A percentile compares a stretch with the other conserved stretches of the same genome.
Evolutionary conservation across 179 eudicot species (phyloP).

Genomic region (Silene coronaria): DNA sequence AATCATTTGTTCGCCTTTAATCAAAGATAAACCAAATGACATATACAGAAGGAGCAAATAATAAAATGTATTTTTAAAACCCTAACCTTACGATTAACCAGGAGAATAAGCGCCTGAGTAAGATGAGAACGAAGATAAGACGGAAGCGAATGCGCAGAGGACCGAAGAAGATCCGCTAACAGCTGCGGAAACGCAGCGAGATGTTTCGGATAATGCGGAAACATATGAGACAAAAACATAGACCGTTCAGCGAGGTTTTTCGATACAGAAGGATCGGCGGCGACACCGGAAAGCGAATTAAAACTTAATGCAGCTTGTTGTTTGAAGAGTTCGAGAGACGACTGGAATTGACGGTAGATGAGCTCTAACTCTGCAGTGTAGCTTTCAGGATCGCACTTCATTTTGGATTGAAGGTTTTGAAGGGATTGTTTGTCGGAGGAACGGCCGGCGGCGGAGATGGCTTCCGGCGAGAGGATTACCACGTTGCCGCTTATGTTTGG

Average conservation of each 20-base stretch:
- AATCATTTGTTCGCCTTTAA: too few relatives aligned
- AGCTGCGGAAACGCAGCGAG: slow-evolving; percentile 48
- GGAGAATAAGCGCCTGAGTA: slow-evolving; percentile 63
- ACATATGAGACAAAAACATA: slow-evolving; percentile 73
- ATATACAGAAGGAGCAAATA: too few relatives aligned
- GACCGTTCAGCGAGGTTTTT: slow-evolving; percentile 67
- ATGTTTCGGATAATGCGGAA: slow-evolving; percentile 52
- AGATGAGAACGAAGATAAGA: slow-evolving; percentile 52
- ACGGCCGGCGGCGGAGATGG: slow-evolving; percentile 55
- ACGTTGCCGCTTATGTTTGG: slow-evolving; percentile 9
- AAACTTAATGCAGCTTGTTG: slow-evolving; percentile 74
- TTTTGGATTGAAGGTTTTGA: slow-evolving; percentile 65
- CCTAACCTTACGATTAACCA: slow-evolving; percentile 67
- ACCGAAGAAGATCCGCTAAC: slow-evolving; percentile 43
- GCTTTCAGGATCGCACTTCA: slow-evolving; percentile 86
- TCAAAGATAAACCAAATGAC: too few relatives aligned
- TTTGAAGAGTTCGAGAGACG: slow-evolving; percentile 61
- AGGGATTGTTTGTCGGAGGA: slow-evolving; percentile 54
- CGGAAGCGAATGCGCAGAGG: slow-evolving; percentile 47
- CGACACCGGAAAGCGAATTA: slow-evolving; percentile 62
- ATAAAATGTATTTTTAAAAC: background rate
- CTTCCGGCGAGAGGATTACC: slow-evolving; percentile 27
- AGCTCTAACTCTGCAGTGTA: slow-evolving; percentile 51
- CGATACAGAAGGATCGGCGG: slow-evolving; percentile 49
- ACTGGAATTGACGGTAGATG: slow-evolving; percentile 63